A percentile compares a stretch with the other conserved stretches of the same genome.
phyloP scores from a whole-genome alignment of 768 basidiomycete species.

The Termitomyces titanicus region DNA sequence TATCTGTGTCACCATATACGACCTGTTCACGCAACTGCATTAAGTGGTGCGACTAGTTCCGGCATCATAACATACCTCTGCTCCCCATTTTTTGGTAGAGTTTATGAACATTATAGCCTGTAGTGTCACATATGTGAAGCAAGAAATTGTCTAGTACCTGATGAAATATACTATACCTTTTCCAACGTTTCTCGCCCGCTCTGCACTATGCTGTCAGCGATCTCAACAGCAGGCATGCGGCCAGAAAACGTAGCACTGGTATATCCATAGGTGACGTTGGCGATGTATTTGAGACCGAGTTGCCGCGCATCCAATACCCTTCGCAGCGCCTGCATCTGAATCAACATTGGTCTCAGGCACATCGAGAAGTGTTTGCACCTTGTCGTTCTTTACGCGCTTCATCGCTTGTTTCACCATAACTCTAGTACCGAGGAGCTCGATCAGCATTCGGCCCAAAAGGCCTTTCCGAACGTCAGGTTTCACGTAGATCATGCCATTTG shows the following conservation, averaged over 20 bases:
- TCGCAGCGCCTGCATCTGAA: slow-evolving; percentile 52
- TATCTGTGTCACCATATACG: slow-evolving; percentile 98
- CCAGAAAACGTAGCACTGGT: slow-evolving; percentile 94
- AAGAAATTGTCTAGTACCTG: background rate
- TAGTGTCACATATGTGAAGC: background rate
- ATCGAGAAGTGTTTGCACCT: slow-evolving; percentile 39
- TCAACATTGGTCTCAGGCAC: background rate
- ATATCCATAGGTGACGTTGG: slow-evolving; percentile 95
- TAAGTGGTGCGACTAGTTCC: background rate
- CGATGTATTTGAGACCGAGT: slow-evolving; percentile 89
- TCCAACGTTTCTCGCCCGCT: slow-evolving; percentile 94
- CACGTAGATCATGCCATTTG: slow-evolving; percentile 94
- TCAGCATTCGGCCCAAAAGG: slow-evolving; percentile 86
- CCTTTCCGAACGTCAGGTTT: slow-evolving; percentile 83
- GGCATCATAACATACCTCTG: slow-evolving; percentile 36
- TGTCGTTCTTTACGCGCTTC: slow-evolving; percentile 76
- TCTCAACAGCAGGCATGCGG: slow-evolving; percentile 97
- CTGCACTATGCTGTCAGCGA: slow-evolving; percentile 97
- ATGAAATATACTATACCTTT: slow-evolving; percentile 49
- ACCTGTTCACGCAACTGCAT: slow-evolving; percentile 37
- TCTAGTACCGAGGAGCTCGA: slow-evolving; percentile 88
- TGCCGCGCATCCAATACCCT: slow-evolving; percentile 88
- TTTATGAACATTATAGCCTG: slow-evolving; percentile 86
- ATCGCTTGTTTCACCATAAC: slow-evolving; percentile 98
- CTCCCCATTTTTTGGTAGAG: slow-evolving; percentile 79